phyloP scores from a whole-genome alignment of 2,329 filamentous ascomycete species.

The Scytalidium lignicola region DNA sequence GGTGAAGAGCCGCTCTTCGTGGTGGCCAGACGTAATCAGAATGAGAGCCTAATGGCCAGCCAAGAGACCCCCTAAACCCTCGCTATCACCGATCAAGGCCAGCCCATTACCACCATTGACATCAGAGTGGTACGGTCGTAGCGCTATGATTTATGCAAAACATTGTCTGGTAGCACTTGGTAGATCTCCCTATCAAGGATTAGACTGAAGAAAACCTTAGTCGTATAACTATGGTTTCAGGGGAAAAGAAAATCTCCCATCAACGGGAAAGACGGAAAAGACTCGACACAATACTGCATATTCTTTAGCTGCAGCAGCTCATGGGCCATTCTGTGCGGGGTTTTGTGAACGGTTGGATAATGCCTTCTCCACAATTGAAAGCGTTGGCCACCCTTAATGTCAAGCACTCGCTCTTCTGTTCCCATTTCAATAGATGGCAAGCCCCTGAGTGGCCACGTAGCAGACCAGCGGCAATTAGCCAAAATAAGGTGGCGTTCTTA shows the following conservation, averaged over 20 bases:
- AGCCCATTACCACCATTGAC: background rate
- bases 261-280: background rate
- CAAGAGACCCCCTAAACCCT: background rate
- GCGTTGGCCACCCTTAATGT: background rate
- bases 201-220: background rate
- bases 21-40: slow-evolving; percentile 22
- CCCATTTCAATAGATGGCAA: background rate
- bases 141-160: background rate
- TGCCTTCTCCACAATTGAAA: background rate
- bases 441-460: background rate
- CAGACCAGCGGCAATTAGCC: slow-evolving; percentile 8
- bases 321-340: background rate
- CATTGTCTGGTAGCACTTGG: background rate
- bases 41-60: slow-evolving; percentile 2
- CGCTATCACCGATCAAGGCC: background rate
- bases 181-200: background rate
- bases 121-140: background rate
- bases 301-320: background rate
- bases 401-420: background rate
- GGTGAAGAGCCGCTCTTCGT: slow-evolving; percentile 17
- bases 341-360: background rate
- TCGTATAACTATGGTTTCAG: background rate
- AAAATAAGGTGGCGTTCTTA: slow-evolving; percentile 9
- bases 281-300: background rate
- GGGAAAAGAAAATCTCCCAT: background rate